Percentiles rank a stretch among this genome's conserved stretches.
phyloP scores from a whole-genome alignment of 116 monocot genomes.

The Trichopus zeylanicus region DNA sequence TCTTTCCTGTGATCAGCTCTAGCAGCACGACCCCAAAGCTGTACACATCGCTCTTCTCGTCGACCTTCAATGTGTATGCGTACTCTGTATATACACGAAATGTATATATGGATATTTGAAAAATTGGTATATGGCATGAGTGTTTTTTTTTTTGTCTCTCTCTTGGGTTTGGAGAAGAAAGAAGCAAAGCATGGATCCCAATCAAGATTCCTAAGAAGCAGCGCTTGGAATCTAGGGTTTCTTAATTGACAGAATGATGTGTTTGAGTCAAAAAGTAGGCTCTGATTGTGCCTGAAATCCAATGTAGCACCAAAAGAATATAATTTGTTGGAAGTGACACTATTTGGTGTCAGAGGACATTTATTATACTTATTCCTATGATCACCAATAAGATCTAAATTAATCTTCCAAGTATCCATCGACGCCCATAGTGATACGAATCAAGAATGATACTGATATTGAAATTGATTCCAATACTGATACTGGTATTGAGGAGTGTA shows the following conservation, averaged over 20 bases:
- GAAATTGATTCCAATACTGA: neutral
- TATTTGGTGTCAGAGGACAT: too few relatives aligned
- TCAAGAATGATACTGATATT: neutral
- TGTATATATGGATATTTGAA: neutral
- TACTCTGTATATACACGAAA: slow-evolving; percentile 43
- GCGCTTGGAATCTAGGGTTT: slow-evolving; percentile 29
- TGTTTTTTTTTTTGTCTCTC: too few relatives aligned
- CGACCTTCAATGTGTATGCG: slow-evolving; percentile 89
- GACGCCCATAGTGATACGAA: neutral
- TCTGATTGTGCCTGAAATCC: slow-evolving; percentile 9
- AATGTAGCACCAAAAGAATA: too few relatives aligned
- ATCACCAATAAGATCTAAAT: too few relatives aligned
- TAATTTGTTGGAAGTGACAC: too few relatives aligned
- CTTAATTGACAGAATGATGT: slow-evolving; percentile 22
- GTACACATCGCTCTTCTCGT: slow-evolving; percentile 95
- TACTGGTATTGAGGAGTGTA: too few relatives aligned
- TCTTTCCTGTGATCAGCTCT: slow-evolving; percentile 70
- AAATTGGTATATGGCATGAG: neutral
- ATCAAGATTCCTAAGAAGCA: slow-evolving; percentile 25
- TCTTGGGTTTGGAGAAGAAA: slow-evolving; percentile 9
- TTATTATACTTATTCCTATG: too few relatives aligned
- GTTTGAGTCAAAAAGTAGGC: slow-evolving; percentile 30
- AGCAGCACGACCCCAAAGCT: slow-evolving; percentile 88
- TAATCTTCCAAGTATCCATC: too few relatives aligned
- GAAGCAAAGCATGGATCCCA: slow-evolving; percentile 38